Percentiles rank a stretch among this genome's conserved stretches.
Evolutionary conservation across 2,329 filamentous ascomycete genomes (phyloP).

Genomic region (Fusarium tricinctum): DNA sequence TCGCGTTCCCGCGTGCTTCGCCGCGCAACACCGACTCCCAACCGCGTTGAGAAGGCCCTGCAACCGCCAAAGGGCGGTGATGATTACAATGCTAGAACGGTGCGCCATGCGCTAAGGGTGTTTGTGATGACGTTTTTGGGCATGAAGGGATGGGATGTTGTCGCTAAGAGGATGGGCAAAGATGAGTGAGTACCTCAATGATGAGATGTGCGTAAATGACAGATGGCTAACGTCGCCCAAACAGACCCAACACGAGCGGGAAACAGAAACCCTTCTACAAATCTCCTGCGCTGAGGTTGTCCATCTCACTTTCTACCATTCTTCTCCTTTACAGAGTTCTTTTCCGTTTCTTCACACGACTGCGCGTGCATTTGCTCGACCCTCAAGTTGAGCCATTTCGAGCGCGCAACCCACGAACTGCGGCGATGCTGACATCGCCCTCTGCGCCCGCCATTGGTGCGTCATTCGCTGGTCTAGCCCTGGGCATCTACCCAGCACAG

Average conservation of each 20-base stretch:
- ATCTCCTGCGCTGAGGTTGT: conserved; percentile 81
- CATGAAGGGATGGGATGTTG: conserved; percentile 72
- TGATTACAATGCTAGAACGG: conserved; percentile 77
- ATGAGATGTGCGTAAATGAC: not conserved
- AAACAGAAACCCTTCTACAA: conserved; percentile 70
- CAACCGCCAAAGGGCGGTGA: conserved; percentile 61
- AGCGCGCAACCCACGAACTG: conserved; percentile 82
- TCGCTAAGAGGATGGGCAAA: conserved; percentile 64
- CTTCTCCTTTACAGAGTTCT: conserved; percentile 90
- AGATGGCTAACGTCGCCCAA: conserved; percentile 10
- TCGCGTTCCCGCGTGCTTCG: conserved; percentile 75
- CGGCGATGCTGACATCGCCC: conserved; percentile 81
- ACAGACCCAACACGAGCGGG: conserved; percentile 47
- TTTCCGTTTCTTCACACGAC: conserved; percentile 87
- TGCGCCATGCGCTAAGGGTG: conserved; percentile 78
- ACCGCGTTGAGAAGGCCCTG: conserved; percentile 63
- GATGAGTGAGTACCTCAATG: conserved; percentile 58
- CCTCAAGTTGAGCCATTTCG: conserved; percentile 86
- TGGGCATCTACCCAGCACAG: conserved; percentile 78
- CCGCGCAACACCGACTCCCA: conserved; percentile 68
- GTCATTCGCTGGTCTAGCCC: conserved; percentile 84
- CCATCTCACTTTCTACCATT: conserved; percentile 85
- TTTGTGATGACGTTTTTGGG: conserved; percentile 74
- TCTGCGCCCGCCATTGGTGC: conserved; percentile 93
- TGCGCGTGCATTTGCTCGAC: conserved; percentile 83